phyloP scores from a whole-genome alignment of 2,329 filamentous ascomycete species.

The Bipolaris zeicola region DNA sequence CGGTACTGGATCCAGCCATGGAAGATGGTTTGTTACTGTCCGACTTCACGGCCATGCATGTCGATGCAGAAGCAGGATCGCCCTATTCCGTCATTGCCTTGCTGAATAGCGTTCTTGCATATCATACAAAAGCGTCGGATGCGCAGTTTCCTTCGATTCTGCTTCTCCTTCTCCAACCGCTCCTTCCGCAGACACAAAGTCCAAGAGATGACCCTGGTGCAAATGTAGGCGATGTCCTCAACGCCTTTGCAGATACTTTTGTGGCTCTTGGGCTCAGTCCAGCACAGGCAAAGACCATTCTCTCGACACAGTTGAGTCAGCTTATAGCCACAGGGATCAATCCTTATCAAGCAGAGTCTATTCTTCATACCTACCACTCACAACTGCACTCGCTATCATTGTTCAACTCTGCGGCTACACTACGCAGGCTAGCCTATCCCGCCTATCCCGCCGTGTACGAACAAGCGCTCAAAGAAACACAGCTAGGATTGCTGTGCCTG shows the following conservation, averaged over 20 bases:
- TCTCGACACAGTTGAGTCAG: slow-evolving; percentile 49
- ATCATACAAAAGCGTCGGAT: slow-evolving; percentile 51
- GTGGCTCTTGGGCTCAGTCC: slow-evolving; percentile 45
- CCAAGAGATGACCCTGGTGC: slow-evolving; percentile 34
- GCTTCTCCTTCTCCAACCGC: slow-evolving; percentile 53
- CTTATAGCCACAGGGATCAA: slow-evolving; percentile 53
- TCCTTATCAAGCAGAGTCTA: slow-evolving; percentile 59
- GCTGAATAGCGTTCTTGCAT: slow-evolving; percentile 50
- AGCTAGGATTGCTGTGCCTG: slow-evolving; percentile 61
- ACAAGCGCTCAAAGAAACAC: slow-evolving; percentile 60
- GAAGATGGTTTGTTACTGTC: slow-evolving; percentile 42
- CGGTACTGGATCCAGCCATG: slow-evolving; percentile 30
- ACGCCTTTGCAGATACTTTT: slow-evolving; percentile 50
- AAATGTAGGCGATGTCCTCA: slow-evolving; percentile 41
- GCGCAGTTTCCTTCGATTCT: slow-evolving; percentile 56
- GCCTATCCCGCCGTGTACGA: slow-evolving; percentile 63
- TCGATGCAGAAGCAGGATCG: slow-evolving; percentile 41
- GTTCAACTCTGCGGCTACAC: slow-evolving; percentile 59
- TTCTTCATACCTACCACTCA: slow-evolving; percentile 63
- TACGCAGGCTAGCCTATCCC: slow-evolving; percentile 62
- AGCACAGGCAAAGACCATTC: slow-evolving; percentile 48
- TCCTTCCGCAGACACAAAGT: slow-evolving; percentile 52
- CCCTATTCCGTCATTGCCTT: slow-evolving; percentile 52
- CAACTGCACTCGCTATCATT: slow-evolving; percentile 56
- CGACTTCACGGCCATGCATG: slow-evolving; percentile 45